These are phyloP conservation scores for Casuarina cunninghamiana DNA, from an alignment of 306 rosid species.

Conservation along the genomic window DNA sequence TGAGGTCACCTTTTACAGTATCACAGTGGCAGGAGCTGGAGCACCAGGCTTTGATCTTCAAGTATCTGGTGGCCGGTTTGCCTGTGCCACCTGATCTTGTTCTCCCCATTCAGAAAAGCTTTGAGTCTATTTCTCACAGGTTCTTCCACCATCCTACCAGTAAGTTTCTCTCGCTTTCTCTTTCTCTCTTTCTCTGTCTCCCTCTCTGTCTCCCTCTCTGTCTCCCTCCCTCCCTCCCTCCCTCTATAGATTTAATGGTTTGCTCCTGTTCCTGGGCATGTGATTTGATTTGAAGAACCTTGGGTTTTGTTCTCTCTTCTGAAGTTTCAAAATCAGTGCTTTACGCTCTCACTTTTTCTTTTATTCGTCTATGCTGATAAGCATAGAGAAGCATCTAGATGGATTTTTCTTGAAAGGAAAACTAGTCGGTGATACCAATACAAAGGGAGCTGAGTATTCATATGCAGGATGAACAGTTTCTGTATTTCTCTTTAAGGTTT, in stretches of 20 bases:
- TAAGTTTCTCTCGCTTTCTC: conserved; percentile 32
- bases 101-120: conserved; percentile 70
- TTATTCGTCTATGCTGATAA: neutral
- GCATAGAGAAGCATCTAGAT: neutral
- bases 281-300: conserved; percentile 24
- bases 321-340: neutral
- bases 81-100: conserved; percentile 88
- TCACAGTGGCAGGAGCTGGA: conserved; percentile 93
- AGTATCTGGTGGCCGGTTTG: conserved; percentile 74
- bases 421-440: neutral
- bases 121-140: conserved; percentile 63
- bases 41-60: conserved; percentile 85
- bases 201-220: neutral
- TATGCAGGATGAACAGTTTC: neutral
- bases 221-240: neutral
- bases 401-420: neutral
- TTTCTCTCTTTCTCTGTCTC: too few species aligned
- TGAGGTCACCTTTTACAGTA: conserved; percentile 71
- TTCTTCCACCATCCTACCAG: conserved; percentile 69
- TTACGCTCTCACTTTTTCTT: neutral
- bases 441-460: neutral
- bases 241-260: neutral
- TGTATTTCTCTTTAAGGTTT: neutral
- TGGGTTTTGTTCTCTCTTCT: neutral
- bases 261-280: conserved; percentile 10